Percentiles rank a stretch among this genome's conserved stretches.
Evolutionary conservation across 75 land plant genomes (phyloP).

Genomic region (Adiantum capillusveneris): DNA sequence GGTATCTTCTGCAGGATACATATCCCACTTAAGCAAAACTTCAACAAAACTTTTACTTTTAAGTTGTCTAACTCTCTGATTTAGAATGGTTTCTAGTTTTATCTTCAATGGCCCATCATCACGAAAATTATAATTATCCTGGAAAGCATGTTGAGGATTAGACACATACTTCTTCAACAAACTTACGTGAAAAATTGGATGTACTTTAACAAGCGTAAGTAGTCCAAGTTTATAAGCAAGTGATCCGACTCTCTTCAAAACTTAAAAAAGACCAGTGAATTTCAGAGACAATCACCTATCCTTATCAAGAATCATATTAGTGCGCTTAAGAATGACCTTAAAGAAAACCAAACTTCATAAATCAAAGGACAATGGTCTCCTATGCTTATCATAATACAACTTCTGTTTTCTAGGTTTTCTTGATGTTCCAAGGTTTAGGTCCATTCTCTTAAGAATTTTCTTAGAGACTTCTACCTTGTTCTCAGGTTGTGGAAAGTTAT

Average conservation of each 20-base stretch:
- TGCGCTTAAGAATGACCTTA: background rate
- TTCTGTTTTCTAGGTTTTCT: background rate
- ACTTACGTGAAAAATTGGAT: slow-evolving; percentile 36
- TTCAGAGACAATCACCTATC: background rate
- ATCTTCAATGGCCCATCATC: background rate
- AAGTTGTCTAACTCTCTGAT: background rate
- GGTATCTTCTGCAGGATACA: background rate
- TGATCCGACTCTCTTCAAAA: slow-evolving; percentile 7
- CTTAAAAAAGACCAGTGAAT: slow-evolving; percentile 17
- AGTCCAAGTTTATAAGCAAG: slow-evolving; percentile 24
- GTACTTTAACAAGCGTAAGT: slow-evolving; percentile 10
- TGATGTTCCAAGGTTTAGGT: background rate
- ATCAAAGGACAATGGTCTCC: background rate
- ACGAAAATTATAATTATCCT: background rate
- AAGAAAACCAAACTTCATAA: background rate
- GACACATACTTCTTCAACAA: slow-evolving; percentile 6
- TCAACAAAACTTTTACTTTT: background rate
- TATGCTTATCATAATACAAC: no score
- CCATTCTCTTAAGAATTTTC: background rate
- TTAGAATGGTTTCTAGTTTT: background rate
- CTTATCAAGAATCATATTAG: background rate
- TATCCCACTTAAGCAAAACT: slow-evolving; percentile 3
- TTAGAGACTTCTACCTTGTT: background rate
- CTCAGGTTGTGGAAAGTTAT: background rate
- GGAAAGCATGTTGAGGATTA: background rate